A percentile compares a stretch with the other conserved stretches of the same genome.
Conservation (phyloP, 1,284 basidiomycete species). For the Farysia itapuensis region DNA sequence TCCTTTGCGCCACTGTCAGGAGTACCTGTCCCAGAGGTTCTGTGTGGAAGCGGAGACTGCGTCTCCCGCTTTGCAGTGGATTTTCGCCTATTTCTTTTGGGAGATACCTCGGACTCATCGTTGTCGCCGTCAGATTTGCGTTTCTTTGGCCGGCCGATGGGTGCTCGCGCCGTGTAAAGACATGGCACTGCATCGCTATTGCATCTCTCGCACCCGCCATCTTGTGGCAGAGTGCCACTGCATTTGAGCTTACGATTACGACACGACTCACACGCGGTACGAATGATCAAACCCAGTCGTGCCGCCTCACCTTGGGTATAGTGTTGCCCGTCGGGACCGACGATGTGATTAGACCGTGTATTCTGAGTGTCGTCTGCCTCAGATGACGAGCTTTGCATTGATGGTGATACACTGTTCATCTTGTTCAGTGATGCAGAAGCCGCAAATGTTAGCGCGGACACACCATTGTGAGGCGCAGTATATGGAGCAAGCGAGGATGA, state of each 20-base stretch:
- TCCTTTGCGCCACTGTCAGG: background rate
- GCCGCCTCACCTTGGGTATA: slow-evolving; percentile 40
- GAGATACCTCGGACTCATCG: background rate
- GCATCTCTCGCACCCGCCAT: slow-evolving; percentile 38
- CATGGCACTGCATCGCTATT: slow-evolving; percentile 30
- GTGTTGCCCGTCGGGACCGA: slow-evolving; percentile 30
- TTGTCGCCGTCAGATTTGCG: slow-evolving; percentile 22
- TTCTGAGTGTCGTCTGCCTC: background rate
- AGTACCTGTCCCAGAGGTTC: too few species aligned
- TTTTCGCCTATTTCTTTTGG: background rate
- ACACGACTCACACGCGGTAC: slow-evolving; percentile 49
- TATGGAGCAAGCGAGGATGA: too few species aligned
- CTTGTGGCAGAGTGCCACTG: slow-evolving; percentile 28
- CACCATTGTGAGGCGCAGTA: too few species aligned
- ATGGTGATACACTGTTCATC: too few species aligned
- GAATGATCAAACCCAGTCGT: slow-evolving; percentile 31
- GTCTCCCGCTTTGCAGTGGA: background rate
- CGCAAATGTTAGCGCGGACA: too few species aligned
- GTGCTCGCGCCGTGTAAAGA: slow-evolving; percentile 38
- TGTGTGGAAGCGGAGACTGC: background rate
- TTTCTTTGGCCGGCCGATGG: slow-evolving; percentile 49
- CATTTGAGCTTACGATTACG: slow-evolving; percentile 51
- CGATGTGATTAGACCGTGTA: slow-evolving; percentile 16
- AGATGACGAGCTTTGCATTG: too few species aligned
- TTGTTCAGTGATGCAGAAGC: too few species aligned